A percentile compares a stretch with the other conserved stretches of the same genome.
phyloP scores from a whole-genome alignment of 805 yeast species.

The Kuraishia cidri region DNA sequence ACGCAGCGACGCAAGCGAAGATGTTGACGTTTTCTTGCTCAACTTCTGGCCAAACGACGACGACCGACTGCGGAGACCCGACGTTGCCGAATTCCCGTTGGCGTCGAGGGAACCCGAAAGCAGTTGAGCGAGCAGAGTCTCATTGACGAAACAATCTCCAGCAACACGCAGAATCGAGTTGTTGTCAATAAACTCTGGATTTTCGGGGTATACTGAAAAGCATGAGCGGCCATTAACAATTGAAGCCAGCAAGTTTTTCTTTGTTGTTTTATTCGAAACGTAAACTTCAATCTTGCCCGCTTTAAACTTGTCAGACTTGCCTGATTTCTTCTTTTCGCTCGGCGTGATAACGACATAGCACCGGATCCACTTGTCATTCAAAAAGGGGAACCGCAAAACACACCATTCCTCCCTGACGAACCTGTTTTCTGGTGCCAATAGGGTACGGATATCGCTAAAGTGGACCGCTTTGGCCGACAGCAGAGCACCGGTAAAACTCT shows the following conservation, averaged over 20 bases:
- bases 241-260: conserved; percentile 43
- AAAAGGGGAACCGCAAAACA: conserved; percentile 48
- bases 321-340: conserved; percentile 14
- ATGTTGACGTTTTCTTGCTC: conserved; percentile 16
- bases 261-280: conserved; percentile 33
- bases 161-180: conserved; percentile 46
- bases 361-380: conserved; percentile 50
- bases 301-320: conserved; percentile 20
- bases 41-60: conserved; percentile 11
- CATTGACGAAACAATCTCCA: conserved; percentile 45
- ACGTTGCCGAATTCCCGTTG: conserved; percentile 11
- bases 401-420: conserved; percentile 51
- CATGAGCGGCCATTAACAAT: conserved; percentile 33
- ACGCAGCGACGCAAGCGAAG: conserved; percentile 14
- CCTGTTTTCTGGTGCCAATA: conserved; percentile 40
- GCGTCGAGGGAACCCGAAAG: conserved; percentile 1
- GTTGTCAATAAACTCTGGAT: conserved; percentile 44
- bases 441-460: conserved; percentile 49
- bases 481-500: conserved; percentile 58
- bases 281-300: conserved; percentile 47
- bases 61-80: conserved; percentile 15
- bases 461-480: conserved; percentile 47
- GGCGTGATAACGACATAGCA: conserved; percentile 44
- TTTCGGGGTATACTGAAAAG: conserved; percentile 53
- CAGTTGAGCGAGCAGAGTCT: conserved; percentile 14